A percentile compares a stretch with the other conserved stretches of the same genome.
phyloP scores from a whole-genome alignment of 257 asterid species.

The Forsythia viridissima region DNA sequence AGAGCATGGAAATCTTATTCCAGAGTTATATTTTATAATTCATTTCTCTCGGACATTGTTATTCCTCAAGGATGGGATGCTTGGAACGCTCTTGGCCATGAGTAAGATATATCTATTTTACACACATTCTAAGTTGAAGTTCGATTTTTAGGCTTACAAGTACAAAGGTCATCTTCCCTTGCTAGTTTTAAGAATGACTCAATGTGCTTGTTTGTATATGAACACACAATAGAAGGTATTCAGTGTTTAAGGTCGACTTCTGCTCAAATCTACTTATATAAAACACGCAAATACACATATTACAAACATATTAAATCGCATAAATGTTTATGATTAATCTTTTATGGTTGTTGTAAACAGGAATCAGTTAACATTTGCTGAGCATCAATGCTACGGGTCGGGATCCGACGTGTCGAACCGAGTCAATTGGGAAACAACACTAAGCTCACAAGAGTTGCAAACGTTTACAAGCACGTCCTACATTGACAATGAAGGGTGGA shows the following conservation, averaged over 20 bases:
- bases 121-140: no score
- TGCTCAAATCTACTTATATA: no score
- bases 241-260: no score
- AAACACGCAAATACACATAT: no score
- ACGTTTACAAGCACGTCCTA: constrained; percentile 33
- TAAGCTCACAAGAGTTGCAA: constrained; percentile 23
- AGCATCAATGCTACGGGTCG: constrained; percentile 38
- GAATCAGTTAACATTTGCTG: constrained; percentile 44
- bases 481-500: constrained; percentile 52
- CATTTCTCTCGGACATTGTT: constrained; percentile 16
- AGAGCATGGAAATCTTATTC: constrained; percentile 39
- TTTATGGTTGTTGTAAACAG: constrained; percentile 15
- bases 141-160: no score
- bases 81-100: constrained; percentile 34
- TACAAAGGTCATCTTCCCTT: no score
- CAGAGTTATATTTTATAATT: constrained; percentile 19
- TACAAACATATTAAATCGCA: no score
- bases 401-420: constrained; percentile 42
- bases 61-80: constrained; percentile 47
- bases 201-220: no score
- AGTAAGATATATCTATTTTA: constrained; percentile 45
- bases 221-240: no score
- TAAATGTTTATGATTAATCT: background rate
- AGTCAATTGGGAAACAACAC: constrained; percentile 42
- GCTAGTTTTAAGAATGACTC: no score